Conservation (phyloP, 2,329 filamentous ascomycete genomes). For the Hypoxylon sp. region DNA sequence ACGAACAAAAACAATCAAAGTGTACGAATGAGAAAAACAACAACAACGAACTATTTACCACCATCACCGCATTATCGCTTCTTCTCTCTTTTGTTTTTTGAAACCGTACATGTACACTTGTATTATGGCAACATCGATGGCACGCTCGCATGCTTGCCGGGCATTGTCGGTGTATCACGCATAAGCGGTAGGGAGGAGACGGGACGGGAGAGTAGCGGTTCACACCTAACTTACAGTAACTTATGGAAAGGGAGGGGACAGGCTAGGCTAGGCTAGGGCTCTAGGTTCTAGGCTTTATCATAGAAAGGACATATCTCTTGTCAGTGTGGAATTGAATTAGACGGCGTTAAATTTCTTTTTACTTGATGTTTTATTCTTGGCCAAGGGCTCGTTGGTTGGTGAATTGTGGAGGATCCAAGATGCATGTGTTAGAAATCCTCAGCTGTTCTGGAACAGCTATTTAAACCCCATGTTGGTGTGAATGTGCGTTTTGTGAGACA, state of each 20-base stretch:
- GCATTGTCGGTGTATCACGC: neutral
- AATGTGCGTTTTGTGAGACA: neutral
- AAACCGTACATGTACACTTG: constrained; percentile 17
- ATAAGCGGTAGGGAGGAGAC: neutral
- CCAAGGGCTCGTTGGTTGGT: neutral
- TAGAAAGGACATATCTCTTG: constrained; percentile 5
- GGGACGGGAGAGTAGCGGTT: constrained; percentile 2
- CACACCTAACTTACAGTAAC: neutral
- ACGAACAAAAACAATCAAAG: constrained; percentile 6
- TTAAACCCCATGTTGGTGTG: neutral
- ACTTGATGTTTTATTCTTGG: neutral
- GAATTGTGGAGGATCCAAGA: neutral
- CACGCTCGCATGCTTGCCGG: neutral
- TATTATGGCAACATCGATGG: constrained; percentile 25
- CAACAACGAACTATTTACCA: constrained; percentile 6
- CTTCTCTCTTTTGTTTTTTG: constrained; percentile 53
- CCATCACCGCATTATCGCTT: constrained; percentile 39
- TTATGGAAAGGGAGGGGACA: neutral
- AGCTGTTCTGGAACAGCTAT: neutral
- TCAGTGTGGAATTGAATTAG: constrained; percentile 17
- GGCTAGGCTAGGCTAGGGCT: neutral
- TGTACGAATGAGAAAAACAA: constrained; percentile 17
- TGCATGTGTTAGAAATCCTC: neutral
- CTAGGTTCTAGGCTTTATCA: neutral
- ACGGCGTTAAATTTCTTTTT: neutral